phyloP scores from a whole-genome alignment of 805 yeast genomes.

The Crinitomyces ghanaensis region DNA sequence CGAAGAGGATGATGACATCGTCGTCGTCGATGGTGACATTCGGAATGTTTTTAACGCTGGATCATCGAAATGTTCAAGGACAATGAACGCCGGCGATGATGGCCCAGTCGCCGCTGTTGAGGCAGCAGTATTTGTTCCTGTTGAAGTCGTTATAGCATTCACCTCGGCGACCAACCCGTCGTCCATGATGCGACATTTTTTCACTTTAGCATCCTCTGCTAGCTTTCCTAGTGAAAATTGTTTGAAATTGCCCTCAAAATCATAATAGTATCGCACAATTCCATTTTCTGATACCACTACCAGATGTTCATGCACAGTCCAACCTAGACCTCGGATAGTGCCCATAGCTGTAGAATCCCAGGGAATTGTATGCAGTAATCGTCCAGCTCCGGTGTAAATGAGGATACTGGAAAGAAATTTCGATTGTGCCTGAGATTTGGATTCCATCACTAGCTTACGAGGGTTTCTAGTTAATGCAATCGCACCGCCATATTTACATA shows the following conservation, averaged over 20 bases:
- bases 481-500: conserved; percentile 32
- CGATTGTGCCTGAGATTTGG: conserved; percentile 9
- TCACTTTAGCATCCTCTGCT: conserved; percentile 25
- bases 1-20: too few species aligned
- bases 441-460: conserved; percentile 19
- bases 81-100: too few species aligned
- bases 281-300: conserved; percentile 45
- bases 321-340: conserved; percentile 41
- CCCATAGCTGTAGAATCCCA: conserved; percentile 36
- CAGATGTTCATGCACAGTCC: conserved; percentile 43
- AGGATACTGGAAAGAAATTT: conserved; percentile 14
- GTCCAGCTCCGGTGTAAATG: conserved; percentile 25
- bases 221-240: conserved; percentile 35
- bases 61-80: too few species aligned
- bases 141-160: too few species aligned
- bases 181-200: conserved; percentile 30
- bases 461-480: conserved; percentile 34
- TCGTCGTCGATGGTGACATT: too few species aligned
- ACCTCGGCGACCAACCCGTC: conserved; percentile 38
- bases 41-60: too few species aligned
- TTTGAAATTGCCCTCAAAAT: conserved; percentile 55
- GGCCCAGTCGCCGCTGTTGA: too few species aligned
- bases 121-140: too few species aligned
- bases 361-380: conserved; percentile 17
- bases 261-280: conserved; percentile 45